phyloP scores from a whole-genome alignment of 441 rosid species.

The Oxalis stricta region DNA sequence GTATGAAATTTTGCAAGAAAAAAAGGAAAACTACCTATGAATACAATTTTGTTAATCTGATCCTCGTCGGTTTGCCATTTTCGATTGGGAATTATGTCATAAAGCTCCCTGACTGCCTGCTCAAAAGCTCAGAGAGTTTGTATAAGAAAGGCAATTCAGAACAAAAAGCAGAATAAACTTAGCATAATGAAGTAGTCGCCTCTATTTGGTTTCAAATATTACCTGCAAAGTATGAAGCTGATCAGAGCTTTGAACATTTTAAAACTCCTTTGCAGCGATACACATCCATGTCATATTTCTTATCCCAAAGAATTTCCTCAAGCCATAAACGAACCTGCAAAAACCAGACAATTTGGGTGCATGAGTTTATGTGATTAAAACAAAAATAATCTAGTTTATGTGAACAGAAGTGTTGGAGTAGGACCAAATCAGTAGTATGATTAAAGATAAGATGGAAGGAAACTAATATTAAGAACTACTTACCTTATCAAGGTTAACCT shows the following conservation, averaged over 20 bases:
- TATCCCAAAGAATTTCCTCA: slow-evolving; percentile 92
- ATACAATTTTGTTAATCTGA: slow-evolving; percentile 56
- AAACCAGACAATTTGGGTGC: slow-evolving; percentile 1
- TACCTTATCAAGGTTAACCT: slow-evolving; percentile 49
- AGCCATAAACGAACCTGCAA: slow-evolving; percentile 67
- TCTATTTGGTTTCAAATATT: slow-evolving; percentile 2
- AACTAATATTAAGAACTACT: too few species aligned
- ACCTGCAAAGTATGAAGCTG: slow-evolving; percentile 89
- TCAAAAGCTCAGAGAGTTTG: slow-evolving; percentile 7
- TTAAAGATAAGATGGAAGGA: too few species aligned
- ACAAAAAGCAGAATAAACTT: background rate
- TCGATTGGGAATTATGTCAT: slow-evolving; percentile 73
- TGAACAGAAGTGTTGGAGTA: background rate
- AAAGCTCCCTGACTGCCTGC: slow-evolving; percentile 93
- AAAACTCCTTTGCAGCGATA: slow-evolving; percentile 93
- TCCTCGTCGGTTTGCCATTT: slow-evolving; percentile 59
- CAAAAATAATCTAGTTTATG: background rate
- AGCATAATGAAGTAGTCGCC: background rate
- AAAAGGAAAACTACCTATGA: slow-evolving; percentile 43
- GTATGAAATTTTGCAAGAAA: background rate
- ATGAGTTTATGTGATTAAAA: background rate
- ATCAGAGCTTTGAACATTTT: slow-evolving; percentile 46
- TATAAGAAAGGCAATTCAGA: background rate
- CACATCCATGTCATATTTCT: slow-evolving; percentile 58
- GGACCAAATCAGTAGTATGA: background rate